Evolutionary conservation across 257 asterid species (phyloP).

Genomic region (Capsicum rhomboideum): DNA sequence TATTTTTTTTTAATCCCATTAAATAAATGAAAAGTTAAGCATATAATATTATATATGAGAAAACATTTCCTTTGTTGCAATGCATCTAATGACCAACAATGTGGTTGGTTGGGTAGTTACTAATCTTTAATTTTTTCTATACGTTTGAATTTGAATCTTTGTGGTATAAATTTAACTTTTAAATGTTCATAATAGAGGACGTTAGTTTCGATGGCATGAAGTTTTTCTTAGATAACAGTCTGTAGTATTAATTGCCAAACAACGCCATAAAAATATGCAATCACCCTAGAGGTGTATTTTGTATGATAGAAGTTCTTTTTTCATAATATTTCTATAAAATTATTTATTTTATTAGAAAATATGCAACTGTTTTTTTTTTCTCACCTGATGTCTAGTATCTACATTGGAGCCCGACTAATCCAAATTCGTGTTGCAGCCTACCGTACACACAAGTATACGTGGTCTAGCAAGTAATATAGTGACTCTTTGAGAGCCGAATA

Average conservation of each 20-base stretch:
- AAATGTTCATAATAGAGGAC: no score
- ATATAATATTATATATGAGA: background rate
- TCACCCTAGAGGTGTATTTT: background rate
- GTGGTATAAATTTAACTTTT: background rate
- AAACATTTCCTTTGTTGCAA: background rate
- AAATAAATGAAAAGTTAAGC: background rate
- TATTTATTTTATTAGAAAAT: background rate
- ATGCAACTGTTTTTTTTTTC: no score
- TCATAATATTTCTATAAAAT: background rate
- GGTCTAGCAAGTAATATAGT: no score
- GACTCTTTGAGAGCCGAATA: no score
- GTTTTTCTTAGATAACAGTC: no score
- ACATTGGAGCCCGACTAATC: no score
- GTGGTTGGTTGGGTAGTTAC: background rate
- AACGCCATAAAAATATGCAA: background rate
- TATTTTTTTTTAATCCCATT: background rate
- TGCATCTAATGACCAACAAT: background rate
- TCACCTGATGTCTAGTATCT: no score
- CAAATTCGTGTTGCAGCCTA: no score
- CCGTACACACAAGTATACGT: no score
- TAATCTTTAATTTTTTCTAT: background rate
- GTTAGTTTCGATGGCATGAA: no score
- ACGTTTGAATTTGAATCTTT: background rate
- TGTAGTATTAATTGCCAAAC: background rate
- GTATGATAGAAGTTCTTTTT: background rate